Evolutionary conservation across 352 stramenopile species (phyloP).

Genomic region (Pythium aristosporum): DNA sequence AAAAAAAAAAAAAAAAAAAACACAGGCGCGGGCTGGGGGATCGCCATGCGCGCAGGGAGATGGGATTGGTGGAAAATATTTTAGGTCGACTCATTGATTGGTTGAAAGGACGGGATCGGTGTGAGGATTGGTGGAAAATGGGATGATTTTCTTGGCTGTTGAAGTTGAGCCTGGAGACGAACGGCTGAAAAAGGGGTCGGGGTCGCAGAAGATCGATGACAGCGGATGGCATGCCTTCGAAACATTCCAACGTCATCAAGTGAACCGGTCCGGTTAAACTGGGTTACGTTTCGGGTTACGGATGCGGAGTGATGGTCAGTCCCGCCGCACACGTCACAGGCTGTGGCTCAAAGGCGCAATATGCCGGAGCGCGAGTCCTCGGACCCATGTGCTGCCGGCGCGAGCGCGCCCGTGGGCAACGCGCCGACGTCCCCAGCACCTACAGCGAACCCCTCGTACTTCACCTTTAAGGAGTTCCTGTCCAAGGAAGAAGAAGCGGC

Average conservation of each 20-base stretch:
- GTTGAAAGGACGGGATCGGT: not conserved
- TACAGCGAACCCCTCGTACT: constrained; percentile 30
- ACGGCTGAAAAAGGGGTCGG: constrained; percentile 2
- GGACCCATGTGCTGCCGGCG: too few relatives aligned
- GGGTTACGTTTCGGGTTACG: too few relatives aligned
- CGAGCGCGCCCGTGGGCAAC: too few relatives aligned
- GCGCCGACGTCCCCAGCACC: not conserved
- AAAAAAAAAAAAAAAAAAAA: constrained; percentile 5
- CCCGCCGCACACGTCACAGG: not conserved
- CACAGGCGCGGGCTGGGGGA: constrained; percentile 11
- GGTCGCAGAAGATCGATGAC: not conserved
- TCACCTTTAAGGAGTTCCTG: constrained; percentile 68
- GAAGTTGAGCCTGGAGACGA: constrained; percentile 21
- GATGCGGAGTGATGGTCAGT: not conserved
- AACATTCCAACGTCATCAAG: not conserved
- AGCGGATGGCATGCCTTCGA: constrained; percentile 1
- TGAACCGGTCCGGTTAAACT: not conserved
- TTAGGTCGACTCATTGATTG: not conserved
- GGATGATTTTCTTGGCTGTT: not conserved
- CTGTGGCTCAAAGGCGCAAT: too few relatives aligned
- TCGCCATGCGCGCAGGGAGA: not conserved
- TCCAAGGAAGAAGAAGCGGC: constrained; percentile 36
- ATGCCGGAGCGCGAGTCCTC: not conserved
- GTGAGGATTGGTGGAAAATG: constrained; percentile 16
- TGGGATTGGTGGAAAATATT: constrained; percentile 1